Evolutionary conservation across 495 filamentous ascomycete species (phyloP).

Genomic region (Penicillium tannophilum): DNA sequence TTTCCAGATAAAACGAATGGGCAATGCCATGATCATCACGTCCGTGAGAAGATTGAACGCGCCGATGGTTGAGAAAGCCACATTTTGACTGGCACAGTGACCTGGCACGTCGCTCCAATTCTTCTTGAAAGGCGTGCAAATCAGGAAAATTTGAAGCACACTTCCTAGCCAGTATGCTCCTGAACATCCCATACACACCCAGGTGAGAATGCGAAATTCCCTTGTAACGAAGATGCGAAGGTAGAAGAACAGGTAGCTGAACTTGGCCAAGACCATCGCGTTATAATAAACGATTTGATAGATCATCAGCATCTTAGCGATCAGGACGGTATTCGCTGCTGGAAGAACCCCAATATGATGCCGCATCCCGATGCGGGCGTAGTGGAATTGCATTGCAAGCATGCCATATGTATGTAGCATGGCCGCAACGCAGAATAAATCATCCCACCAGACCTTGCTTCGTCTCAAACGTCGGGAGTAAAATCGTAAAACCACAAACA

Average conservation of each 20-base stretch:
- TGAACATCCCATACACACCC: constrained; percentile 35
- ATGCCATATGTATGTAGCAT: constrained; percentile 27
- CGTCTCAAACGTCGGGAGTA: constrained; percentile 20
- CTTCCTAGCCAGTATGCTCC: constrained; percentile 27
- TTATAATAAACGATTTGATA: constrained; percentile 35
- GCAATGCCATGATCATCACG: constrained; percentile 42
- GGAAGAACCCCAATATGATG: constrained; percentile 18
- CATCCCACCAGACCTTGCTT: constrained; percentile 27
- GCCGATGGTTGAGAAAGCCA: constrained; percentile 30
- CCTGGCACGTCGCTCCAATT: constrained; percentile 23
- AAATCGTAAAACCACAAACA: constrained; percentile 22
- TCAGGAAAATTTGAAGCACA: constrained; percentile 30
- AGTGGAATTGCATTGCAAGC: constrained; percentile 28
- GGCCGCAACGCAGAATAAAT: constrained; percentile 16
- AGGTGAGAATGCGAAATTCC: constrained; percentile 39
- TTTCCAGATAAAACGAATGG: constrained; percentile 41
- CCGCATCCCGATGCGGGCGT: constrained; percentile 27
- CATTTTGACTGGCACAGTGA: constrained; percentile 26
- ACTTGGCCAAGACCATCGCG: constrained; percentile 46
- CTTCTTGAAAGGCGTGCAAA: constrained; percentile 35
- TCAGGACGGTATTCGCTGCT: constrained; percentile 19
- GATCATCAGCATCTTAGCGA: constrained; percentile 28
- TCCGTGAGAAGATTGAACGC: constrained; percentile 43
- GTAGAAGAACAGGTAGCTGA: constrained; percentile 55
- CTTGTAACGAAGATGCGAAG: constrained; percentile 49